These are phyloP conservation scores for Triadica sebifera DNA, from an alignment of 345 rosid genomes.

Conservation along the genomic window DNA sequence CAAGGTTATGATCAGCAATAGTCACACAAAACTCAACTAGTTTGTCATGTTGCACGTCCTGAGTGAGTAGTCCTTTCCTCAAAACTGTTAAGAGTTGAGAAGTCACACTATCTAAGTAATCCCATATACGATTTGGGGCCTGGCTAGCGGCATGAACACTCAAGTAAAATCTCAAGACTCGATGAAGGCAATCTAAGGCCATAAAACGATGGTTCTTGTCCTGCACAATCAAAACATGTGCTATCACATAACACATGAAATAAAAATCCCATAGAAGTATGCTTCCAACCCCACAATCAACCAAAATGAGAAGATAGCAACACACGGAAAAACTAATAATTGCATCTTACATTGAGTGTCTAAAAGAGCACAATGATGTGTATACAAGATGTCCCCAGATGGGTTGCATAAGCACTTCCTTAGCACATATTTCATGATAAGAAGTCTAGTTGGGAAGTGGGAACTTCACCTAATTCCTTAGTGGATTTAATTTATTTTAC, in stretches of 20 bases:
- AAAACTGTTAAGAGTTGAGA: slow-evolving; percentile 85
- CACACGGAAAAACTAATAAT: background rate
- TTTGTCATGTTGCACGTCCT: slow-evolving; percentile 96
- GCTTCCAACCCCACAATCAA: background rate
- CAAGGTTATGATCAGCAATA: slow-evolving; percentile 97
- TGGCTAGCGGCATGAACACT: slow-evolving; percentile 91
- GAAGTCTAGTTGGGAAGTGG: background rate
- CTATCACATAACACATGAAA: slow-evolving; percentile 6
- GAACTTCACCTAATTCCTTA: background rate
- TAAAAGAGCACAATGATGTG: background rate
- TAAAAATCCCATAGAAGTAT: background rate
- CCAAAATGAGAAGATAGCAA: background rate
- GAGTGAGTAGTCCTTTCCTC: slow-evolving; percentile 92
- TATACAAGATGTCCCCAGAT: background rate
- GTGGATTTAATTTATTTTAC: background rate
- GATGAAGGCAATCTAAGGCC: slow-evolving; percentile 97
- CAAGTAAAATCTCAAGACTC: slow-evolving; percentile 92
- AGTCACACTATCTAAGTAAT: slow-evolving; percentile 94
- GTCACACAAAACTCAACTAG: slow-evolving; percentile 97
- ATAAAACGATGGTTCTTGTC: slow-evolving; percentile 97
- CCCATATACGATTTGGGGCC: slow-evolving; percentile 95
- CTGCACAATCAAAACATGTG: slow-evolving; percentile 44
- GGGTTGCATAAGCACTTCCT: background rate
- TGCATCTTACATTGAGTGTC: background rate
- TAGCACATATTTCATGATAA: background rate